These are phyloP conservation scores for Trichothecium roseum DNA, from an alignment of 2,329 filamentous ascomycete genomes.

Conservation along the genomic window DNA sequence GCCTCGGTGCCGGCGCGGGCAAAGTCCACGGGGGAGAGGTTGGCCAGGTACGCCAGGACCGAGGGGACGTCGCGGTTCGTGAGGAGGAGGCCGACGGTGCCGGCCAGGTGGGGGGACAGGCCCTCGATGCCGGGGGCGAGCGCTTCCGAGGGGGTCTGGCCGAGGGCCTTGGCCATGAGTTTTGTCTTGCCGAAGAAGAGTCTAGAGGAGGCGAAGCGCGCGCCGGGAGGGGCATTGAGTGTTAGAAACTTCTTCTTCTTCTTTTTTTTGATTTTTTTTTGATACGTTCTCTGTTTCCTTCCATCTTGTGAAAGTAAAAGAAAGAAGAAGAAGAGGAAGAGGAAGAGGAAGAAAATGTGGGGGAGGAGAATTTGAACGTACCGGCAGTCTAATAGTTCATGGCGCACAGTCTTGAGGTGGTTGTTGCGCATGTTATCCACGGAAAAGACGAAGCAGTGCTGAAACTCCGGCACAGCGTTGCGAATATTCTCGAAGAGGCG, in stretches of 20 bases:
- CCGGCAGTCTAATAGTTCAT: constrained; percentile 77
- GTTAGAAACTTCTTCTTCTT: too few relatives aligned
- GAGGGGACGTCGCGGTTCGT: constrained; percentile 63
- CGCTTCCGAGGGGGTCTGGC: constrained; percentile 66
- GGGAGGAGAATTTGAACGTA: constrained; percentile 30
- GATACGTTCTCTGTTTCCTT: too few relatives aligned
- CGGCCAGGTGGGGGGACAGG: constrained; percentile 60
- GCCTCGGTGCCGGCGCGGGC: constrained; percentile 77
- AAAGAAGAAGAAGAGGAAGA: too few relatives aligned
- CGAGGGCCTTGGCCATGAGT: constrained; percentile 94
- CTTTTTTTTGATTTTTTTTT: constrained; percentile 5
- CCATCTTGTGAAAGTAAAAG: too few relatives aligned
- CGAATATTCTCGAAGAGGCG: constrained; percentile 83
- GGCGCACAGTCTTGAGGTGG: constrained; percentile 82
- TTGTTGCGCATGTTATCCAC: constrained; percentile 98
- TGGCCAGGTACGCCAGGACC: constrained; percentile 62
- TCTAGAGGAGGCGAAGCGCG: too few relatives aligned
- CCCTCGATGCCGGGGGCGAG: constrained; percentile 67
- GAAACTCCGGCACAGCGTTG: constrained; percentile 72
- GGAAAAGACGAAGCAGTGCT: constrained; percentile 85
- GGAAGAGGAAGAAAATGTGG: constrained; percentile 4
- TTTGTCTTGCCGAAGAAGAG: constrained; percentile 99
- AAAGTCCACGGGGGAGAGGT: constrained; percentile 71
- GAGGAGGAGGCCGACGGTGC: constrained; percentile 83
- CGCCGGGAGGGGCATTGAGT: too few relatives aligned